Evolutionary conservation across 768 basidiomycete species (phyloP).

Genomic region (Lactarius quietus): DNA sequence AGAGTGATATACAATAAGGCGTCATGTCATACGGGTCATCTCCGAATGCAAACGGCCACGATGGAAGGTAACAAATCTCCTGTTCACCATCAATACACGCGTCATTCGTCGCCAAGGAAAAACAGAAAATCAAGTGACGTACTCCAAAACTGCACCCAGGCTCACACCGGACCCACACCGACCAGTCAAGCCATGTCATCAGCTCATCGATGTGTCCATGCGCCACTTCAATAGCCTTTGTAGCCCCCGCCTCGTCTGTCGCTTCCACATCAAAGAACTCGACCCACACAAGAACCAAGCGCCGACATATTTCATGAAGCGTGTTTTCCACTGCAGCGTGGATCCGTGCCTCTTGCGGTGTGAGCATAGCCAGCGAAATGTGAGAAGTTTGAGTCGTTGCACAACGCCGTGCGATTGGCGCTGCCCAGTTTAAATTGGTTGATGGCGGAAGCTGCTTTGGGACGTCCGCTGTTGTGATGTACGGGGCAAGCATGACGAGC

Average conservation of each 20-base stretch:
- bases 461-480: constrained; percentile 26
- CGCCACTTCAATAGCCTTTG: neutral
- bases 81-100: no score
- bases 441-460: constrained; percentile 3
- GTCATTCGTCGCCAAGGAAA: no score
- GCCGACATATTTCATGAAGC: constrained; percentile 20
- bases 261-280: constrained; percentile 26
- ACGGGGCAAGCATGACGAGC: constrained; percentile 32
- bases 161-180: constrained; percentile 25
- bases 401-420: constrained; percentile 23
- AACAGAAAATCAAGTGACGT: no score
- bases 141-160: constrained; percentile 24
- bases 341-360: constrained; percentile 22
- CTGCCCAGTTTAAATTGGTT: constrained; percentile 18
- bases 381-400: constrained; percentile 15
- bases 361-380: constrained; percentile 13
- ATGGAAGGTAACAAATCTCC: constrained; percentile 25
- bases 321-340: constrained; percentile 17
- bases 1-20: no score
- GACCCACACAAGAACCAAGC: constrained; percentile 21
- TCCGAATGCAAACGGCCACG: constrained; percentile 24
- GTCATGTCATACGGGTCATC: constrained; percentile 22
- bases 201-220: constrained; percentile 11
- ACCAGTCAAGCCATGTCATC: constrained; percentile 29
- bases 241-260: neutral